Evolutionary conservation across 1,139 yeast genomes (phyloP).

Genomic region (Yarrowia galli): DNA sequence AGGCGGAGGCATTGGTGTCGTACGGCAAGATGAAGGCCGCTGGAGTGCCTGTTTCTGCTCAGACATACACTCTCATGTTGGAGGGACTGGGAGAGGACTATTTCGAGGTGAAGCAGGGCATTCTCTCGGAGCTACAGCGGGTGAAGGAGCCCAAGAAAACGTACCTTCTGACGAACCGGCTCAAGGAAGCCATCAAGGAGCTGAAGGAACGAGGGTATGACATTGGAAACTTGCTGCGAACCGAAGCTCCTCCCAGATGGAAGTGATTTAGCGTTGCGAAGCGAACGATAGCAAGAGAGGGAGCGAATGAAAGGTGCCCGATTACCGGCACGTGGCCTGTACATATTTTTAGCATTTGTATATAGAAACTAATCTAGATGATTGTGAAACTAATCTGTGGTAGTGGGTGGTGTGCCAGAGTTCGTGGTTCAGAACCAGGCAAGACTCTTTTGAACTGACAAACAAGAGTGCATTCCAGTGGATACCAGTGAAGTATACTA

Average conservation of each 20-base stretch:
- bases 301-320: too few relatives aligned
- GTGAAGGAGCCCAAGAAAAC: slow-evolving; percentile 12
- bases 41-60: slow-evolving; percentile 1
- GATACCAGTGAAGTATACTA: too few relatives aligned
- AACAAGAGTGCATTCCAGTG: too few relatives aligned
- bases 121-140: neutral
- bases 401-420: too few relatives aligned
- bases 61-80: slow-evolving; percentile 5
- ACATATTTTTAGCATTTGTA: too few relatives aligned
- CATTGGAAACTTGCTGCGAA: neutral
- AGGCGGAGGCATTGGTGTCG: slow-evolving; percentile 11
- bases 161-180: neutral
- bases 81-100: neutral
- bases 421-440: too few relatives aligned
- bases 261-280: too few relatives aligned
- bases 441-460: too few relatives aligned
- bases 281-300: too few relatives aligned
- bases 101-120: neutral
- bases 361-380: too few relatives aligned
- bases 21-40: slow-evolving; percentile 4
- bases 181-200: neutral
- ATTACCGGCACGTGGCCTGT: too few relatives aligned
- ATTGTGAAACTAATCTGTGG: too few relatives aligned
- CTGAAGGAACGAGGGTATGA: neutral
- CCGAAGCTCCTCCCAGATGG: slow-evolving; percentile 18